Conservation (phyloP, 2,329 filamentous ascomycete species). For the Colletotrichum sp. region DNA sequence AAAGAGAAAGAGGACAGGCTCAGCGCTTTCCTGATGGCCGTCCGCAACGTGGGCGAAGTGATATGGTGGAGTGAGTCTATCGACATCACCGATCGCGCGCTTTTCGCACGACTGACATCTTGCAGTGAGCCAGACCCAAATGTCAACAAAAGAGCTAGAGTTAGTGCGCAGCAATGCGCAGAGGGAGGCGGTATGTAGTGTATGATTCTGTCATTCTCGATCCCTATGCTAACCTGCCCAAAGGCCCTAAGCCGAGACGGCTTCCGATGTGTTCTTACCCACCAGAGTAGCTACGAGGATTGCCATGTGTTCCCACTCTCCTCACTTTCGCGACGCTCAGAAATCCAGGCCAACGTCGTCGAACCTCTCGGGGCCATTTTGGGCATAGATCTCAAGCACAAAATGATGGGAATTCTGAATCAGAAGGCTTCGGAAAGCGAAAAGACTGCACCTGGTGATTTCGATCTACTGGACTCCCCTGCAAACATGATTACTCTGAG, state of each 20-base stretch:
- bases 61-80: neutral
- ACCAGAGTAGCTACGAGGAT: neutral
- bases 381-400: neutral
- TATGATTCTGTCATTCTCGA: neutral
- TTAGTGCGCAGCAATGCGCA: neutral
- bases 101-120: neutral
- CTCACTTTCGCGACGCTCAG: neutral
- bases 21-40: neutral
- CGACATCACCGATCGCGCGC: neutral
- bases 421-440: neutral
- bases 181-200: neutral
- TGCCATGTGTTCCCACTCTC: neutral
- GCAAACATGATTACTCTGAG: neutral
- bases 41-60: neutral
- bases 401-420: neutral
- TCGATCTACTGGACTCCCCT: neutral
- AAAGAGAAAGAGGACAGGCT: neutral
- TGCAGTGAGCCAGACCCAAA: neutral
- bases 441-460: neutral
- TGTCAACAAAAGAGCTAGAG: neutral
- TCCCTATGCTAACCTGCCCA: neutral
- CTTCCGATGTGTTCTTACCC: neutral
- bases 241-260: neutral
- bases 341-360: neutral
- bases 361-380: neutral